These are phyloP conservation scores for Fimicolochytrium jonesii DNA, from an alignment of 192 early-diverging fungal genomes.

Conservation along the genomic window DNA sequence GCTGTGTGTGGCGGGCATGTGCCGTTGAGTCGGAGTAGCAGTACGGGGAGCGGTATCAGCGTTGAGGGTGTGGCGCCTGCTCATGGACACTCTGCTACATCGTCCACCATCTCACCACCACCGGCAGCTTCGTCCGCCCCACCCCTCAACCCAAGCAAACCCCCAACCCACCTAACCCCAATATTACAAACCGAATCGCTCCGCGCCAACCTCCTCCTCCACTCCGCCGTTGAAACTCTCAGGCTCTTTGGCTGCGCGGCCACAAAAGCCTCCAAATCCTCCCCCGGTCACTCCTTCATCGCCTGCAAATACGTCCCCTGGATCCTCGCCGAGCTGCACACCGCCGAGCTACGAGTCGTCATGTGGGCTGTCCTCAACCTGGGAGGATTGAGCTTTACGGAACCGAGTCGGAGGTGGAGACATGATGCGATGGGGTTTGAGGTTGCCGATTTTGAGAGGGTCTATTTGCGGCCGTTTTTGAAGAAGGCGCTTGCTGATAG, in stretches of 20 bases:
- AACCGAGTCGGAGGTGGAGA: constrained; percentile 13
- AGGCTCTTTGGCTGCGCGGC: constrained; percentile 12
- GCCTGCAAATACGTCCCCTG: constrained; percentile 8
- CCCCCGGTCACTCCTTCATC: background rate
- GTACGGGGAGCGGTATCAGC: too few species aligned
- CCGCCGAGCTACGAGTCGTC: background rate
- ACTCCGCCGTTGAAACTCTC: constrained; percentile 15
- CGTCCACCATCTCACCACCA: too few species aligned
- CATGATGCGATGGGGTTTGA: constrained; percentile 18
- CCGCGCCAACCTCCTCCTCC: constrained; percentile 1
- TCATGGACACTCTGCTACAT: too few species aligned
- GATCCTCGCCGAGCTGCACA: background rate
- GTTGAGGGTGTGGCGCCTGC: too few species aligned
- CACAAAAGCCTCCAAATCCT: constrained; percentile 6
- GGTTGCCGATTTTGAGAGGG: constrained; percentile 7
- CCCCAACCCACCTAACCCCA: background rate
- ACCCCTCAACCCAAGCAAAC: too few species aligned
- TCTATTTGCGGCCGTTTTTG: constrained; percentile 14
- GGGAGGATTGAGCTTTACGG: background rate
- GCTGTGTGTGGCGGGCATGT: background rate
- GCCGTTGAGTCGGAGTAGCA: too few species aligned
- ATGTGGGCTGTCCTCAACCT: constrained; percentile 9
- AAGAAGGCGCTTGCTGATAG: background rate
- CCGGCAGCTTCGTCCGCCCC: too few species aligned
- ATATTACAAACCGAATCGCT: background rate